Evolutionary conservation across 352 stramenopile genomes (phyloP), one percentile per base, ranked within the genome.

Genomic region (Pythium myriotylum): DNA sequence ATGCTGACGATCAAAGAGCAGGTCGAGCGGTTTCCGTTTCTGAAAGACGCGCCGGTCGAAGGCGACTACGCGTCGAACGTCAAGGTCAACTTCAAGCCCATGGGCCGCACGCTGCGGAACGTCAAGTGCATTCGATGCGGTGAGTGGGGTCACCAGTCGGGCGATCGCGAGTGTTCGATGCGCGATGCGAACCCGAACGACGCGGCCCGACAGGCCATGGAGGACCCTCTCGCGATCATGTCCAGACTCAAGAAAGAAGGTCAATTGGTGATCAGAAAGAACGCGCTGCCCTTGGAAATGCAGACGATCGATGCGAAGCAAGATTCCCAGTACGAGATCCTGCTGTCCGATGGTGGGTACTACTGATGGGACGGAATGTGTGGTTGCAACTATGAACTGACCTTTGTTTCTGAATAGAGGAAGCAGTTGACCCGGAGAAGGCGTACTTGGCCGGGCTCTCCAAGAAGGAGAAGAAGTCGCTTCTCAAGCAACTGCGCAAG

Each of bases 1-100:
- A 74, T 73, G 53, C 69, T 94, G 22, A 92, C 86, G 4, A 87
- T 94, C 50, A 88, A 88, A 57, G 79, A 88, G 32, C 86, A 94
- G 73, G 84, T 93, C 70, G 84, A 96, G 62, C 85, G 89, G 13
- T 96, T 96, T 27, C 87, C 89, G 22, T 86, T 96, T n/a, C 72
- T 96, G 5, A 94, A 95, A 59, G 80, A 94, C 59, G 89, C 89
- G 16, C 89, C 89, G 3, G 89, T 97, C 17, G 84, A 95, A 57
- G 86, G 88, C 41, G 80, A 81, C 29, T 95, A 92, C 70, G 89
- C 89, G 3, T 70, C 85, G 53, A 80, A 78, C 0, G 86, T 95
- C 37, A 83, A 83, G 33, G 87, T 96, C 9, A 94, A 93, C 40
- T 96, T 96, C 62, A 88, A 96, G 40, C 88, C 87, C 14, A 68